Base-by-base conservation (phyloP, 1,139 yeast species). In the Debaryomycetaceae sp. region DNA sequence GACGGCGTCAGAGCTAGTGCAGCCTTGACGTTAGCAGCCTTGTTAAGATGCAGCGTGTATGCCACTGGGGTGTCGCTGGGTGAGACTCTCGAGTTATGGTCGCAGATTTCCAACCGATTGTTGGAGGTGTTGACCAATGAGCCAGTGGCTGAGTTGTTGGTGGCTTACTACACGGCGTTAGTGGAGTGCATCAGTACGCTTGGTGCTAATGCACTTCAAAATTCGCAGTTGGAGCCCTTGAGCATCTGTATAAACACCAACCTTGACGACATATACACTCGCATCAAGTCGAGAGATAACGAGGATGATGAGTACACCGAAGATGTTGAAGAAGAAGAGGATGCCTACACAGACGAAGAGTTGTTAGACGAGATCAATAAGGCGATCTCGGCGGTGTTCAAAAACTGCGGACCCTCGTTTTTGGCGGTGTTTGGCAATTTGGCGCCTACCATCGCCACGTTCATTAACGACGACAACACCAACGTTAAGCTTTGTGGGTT, bases 1-100 rank as follows among this genome's bases (percentile, higher is more conserved):
- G 96, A 88, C 53, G 96, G 94, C 20, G 97, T 91, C 7, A 78
- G 98, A 48, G 86, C 85, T 17, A 77, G 94, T 15, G 89, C 96
- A 30, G 89, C 96, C 4, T 74, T 81, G 39, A 74, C 91, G 3
- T 76, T 89, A 46, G 91, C 96, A 1, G 78, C 88, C 6, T 64
- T 89, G 39, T 63, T 91, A 40, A 64, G 75, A 35, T 78, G 86
- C 41, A 70, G 82, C n/a, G 78, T 78, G 25, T 61, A 68, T 24
- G 86, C 85, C 4, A 67, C 80, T 15, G 78, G 86, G 34, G 58
- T 54, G 27, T 56, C 58, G 23, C 67, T 85, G 2, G 64, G 69
- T 15, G 83, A 78, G 41, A 71, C 83, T 3, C 57, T 77, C 32
- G 73, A 70, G 25, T 58, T 86, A 31, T 91, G 96, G 96, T 65